Conservation (phyloP, 1,284 basidiomycete species). For the Cryptococcus amylolentus region DNA sequence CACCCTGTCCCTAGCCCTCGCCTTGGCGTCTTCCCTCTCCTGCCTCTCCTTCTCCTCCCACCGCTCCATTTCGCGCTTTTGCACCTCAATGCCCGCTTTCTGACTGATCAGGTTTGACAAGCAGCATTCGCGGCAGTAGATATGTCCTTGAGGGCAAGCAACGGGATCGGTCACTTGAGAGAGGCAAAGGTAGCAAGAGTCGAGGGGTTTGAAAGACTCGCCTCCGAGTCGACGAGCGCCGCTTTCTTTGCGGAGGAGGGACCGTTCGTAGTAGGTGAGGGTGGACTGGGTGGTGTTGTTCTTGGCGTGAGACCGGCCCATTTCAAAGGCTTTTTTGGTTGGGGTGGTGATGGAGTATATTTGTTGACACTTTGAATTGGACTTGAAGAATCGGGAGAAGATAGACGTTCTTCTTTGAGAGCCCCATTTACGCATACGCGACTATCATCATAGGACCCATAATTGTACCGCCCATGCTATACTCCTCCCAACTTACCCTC, state of each 20-base stretch:
- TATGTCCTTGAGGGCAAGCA: slow-evolving; percentile 75
- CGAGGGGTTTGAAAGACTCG: slow-evolving; percentile 84
- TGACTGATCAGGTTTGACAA: slow-evolving; percentile 54
- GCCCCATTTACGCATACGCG: too few relatives aligned
- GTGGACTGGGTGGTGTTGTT: slow-evolving; percentile 48
- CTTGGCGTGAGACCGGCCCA: slow-evolving; percentile 34
- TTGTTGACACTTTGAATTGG: too few relatives aligned
- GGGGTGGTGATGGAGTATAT: neutral
- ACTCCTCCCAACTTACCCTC: too few relatives aligned
- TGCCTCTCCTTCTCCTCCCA: slow-evolving; percentile 71
- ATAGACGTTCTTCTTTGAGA: neutral
- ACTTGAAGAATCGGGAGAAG: neutral
- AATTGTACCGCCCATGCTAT: too few relatives aligned
- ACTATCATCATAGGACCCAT: too few relatives aligned
- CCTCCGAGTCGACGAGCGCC: slow-evolving; percentile 70
- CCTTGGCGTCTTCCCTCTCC: slow-evolving; percentile 62
- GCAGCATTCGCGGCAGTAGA: slow-evolving; percentile 82
- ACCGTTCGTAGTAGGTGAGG: slow-evolving; percentile 47
- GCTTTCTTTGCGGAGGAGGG: slow-evolving; percentile 37
- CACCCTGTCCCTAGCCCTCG: slow-evolving; percentile 76
- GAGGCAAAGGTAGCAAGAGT: slow-evolving; percentile 80
- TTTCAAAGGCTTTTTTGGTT: neutral
- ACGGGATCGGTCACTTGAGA: slow-evolving; percentile 73
- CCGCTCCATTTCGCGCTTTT: slow-evolving; percentile 69
- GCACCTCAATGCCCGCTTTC: slow-evolving; percentile 81